Conservation (phyloP, 345 rosid species). For the Conringia planisiliqua region DNA sequence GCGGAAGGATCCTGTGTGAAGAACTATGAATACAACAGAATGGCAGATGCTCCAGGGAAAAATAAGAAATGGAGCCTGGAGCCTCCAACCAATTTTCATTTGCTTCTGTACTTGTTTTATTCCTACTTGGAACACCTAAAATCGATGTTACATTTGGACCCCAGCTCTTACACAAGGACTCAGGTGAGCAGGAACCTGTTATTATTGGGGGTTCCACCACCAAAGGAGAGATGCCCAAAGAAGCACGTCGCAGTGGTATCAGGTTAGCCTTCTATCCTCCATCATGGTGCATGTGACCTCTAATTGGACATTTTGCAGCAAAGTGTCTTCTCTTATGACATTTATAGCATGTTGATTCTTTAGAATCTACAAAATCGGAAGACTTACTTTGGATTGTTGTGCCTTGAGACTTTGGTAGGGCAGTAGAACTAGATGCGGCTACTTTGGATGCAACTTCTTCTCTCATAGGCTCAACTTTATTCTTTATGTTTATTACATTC, state of each 20-base stretch:
- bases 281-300: constrained; percentile 84
- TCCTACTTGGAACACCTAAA: constrained; percentile 93
- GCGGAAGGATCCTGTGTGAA: constrained; percentile 95
- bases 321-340: no score
- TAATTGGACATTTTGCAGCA: no score
- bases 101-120: constrained; percentile 84
- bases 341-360: no score
- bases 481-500: no score
- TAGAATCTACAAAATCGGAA: no score
- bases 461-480: no score
- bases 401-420: no score
- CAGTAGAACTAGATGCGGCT: no score
- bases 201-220: constrained; percentile 76
- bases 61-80: constrained; percentile 78
- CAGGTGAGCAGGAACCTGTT: constrained; percentile 86
- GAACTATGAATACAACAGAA: constrained; percentile 75
- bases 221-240: constrained; percentile 90
- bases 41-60: constrained; percentile 60
- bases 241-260: constrained; percentile 72
- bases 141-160: constrained; percentile 97
- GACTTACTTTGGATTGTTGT: no score
- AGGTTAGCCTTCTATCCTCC: constrained; percentile 64
- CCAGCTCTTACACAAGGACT: constrained; percentile 70
- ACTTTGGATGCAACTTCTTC: no score
- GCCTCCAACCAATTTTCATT: constrained; percentile 85